Evolutionary conservation across 331 rosid genomes (phyloP), one percentile per base, ranked within the genome.

Genomic region (Dryas integrifolia): DNA sequence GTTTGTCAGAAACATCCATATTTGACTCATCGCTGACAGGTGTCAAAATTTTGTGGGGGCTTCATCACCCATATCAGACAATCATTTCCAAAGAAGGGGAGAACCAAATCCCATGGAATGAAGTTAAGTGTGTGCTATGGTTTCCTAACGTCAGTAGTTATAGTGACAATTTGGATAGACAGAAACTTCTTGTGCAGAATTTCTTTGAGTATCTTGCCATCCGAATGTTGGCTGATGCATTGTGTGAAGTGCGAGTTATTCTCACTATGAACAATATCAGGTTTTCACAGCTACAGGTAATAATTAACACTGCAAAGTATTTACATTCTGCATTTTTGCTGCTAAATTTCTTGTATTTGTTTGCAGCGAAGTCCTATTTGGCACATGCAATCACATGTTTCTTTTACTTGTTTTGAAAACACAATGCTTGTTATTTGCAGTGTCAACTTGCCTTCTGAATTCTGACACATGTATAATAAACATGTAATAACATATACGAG

Each of bases 271-370:
- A 88, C 53, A 90, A 88, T 61, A 52, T 90, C 77, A 88, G 89
- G 75, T 92, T 92, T 85, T 84, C 98, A 18, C 92, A 81, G 76
- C 90, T 90, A 53, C 87, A 88, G 98, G 98, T 92, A 78, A 84
- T 51, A 51, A 21, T 69, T 48, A 35, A 46, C 49, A 46, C 59
- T 48, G 41, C 30, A 7, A 40, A 50, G 24, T 7, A 24, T 52
- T 30, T 9, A 8, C 26, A 5, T 74, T 30, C 60, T 40, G 48
- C 39, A 3, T 6, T 2, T 60, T n/a, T 4, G 44, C 35, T 6
- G 45, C 68, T 43, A 5, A 18, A 10, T 44, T 21, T 61, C 43
- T 21, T 5, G 2, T 7, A 6, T 40, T 41, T 6, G 26, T 35
- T 48, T 67, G 7, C 41, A 53, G 30, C 7, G 26, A 5, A 2